A percentile compares a stretch with the other conserved stretches of the same genome.
phyloP scores from a whole-genome alignment of 139 green algal genomes.

The Closterium sp. region DNA sequence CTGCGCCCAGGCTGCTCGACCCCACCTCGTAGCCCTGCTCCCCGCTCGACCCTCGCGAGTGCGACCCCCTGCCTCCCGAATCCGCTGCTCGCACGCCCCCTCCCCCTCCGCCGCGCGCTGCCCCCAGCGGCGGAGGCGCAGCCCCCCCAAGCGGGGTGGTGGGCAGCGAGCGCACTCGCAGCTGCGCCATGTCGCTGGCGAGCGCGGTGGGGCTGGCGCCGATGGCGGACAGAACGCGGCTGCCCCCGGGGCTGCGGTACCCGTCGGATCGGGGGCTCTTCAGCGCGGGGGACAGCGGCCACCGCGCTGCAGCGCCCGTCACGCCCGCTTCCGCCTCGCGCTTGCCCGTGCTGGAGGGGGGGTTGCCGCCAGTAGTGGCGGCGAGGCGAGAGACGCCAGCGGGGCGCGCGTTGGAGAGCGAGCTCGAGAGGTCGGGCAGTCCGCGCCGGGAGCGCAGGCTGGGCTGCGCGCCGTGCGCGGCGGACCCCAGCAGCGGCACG shows the following conservation, averaged over 20 bases:
- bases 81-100: neutral
- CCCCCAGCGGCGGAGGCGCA: neutral
- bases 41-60: neutral
- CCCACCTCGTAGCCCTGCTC: neutral
- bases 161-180: neutral
- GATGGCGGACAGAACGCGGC: neutral
- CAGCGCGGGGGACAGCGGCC: neutral
- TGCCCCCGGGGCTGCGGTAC: neutral
- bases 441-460: constrained; percentile 1
- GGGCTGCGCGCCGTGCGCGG: neutral
- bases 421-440: neutral
- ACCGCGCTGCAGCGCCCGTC: neutral
- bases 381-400: neutral
- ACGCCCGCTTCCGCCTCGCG: neutral
- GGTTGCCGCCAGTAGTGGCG: neutral
- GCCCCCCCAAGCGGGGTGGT: neutral
- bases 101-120: neutral
- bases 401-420: neutral
- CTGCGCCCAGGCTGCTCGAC: neutral
- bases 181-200: neutral
- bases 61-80: neutral
- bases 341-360: neutral
- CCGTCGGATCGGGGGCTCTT: constrained; percentile 3
- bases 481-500: neutral
- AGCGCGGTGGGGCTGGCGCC: neutral